These are phyloP conservation scores for Metschnikowia continentalis DNA, from an alignment of 805 yeast species.

Conservation along the genomic window DNA sequence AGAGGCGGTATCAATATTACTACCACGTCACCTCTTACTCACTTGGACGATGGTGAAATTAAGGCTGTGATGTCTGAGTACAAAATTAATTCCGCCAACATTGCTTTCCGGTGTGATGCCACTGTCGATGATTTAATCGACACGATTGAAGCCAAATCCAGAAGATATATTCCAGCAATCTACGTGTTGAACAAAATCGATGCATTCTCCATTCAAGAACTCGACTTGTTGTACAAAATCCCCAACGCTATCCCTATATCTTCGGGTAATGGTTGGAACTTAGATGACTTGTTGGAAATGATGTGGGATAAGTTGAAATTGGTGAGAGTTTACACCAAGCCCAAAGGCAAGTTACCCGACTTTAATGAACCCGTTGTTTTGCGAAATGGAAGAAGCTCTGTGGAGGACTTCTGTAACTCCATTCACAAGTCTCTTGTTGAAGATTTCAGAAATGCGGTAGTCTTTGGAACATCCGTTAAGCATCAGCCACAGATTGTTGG, in stretches of 20 bases:
- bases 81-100: slow-evolving; percentile 91
- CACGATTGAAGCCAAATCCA: slow-evolving; percentile 81
- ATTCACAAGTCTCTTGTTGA: slow-evolving; percentile 93
- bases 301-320: slow-evolving; percentile 94
- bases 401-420: slow-evolving; percentile 94
- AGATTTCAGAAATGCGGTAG: slow-evolving; percentile 90
- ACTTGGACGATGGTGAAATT: slow-evolving; percentile 87
- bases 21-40: slow-evolving; percentile 88
- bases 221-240: slow-evolving; percentile 83
- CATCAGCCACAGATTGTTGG: slow-evolving; percentile 98
- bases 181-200: slow-evolving; percentile 95
- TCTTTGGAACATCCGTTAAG: slow-evolving; percentile 90
- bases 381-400: slow-evolving; percentile 74
- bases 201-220: slow-evolving; percentile 88
- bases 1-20: slow-evolving; percentile 95
- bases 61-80: slow-evolving; percentile 96
- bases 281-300: slow-evolving; percentile 87
- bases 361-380: slow-evolving; percentile 92
- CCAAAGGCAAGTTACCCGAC: slow-evolving; percentile 92
- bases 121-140: slow-evolving; percentile 96
- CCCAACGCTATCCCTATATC: slow-evolving; percentile 98
- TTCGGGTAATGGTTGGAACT: slow-evolving; percentile 93
- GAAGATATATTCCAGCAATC: slow-evolving; percentile 93
- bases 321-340: slow-evolving; percentile 95
- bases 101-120: slow-evolving; percentile 95